A percentile compares a stretch with the other conserved stretches of the same genome.
These are phyloP conservation scores for Umbelopsis isabellina DNA, from an alignment of 192 early-diverging fungal genomes.

Conservation along the genomic window DNA sequence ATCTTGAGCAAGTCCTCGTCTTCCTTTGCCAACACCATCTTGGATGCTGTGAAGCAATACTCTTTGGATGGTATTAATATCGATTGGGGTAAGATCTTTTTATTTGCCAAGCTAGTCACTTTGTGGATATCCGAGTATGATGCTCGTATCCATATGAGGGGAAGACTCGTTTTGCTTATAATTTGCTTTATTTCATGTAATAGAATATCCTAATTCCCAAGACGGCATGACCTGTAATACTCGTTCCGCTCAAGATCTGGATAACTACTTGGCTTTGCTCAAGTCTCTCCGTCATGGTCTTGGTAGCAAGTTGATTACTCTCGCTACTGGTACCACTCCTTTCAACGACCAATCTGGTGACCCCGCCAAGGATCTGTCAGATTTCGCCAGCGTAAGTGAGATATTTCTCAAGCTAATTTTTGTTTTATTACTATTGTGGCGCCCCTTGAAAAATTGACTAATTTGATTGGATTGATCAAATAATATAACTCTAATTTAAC, in stretches of 20 bases:
- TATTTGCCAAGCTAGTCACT: not conserved
- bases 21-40: constrained; percentile 42
- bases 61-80: constrained; percentile 65
- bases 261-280: constrained; percentile 57
- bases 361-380: constrained; percentile 47
- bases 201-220: constrained; percentile 51
- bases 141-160: constrained; percentile 3
- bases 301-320: constrained; percentile 48
- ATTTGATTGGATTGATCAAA: too few relatives aligned
- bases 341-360: constrained; percentile 48
- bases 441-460: not conserved
- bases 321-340: constrained; percentile 54
- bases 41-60: constrained; percentile 43
- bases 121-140: too few relatives aligned
- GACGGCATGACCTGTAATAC: constrained; percentile 25
- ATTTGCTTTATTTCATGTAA: not conserved
- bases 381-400: constrained; percentile 48
- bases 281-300: constrained; percentile 45
- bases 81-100: constrained; percentile 47
- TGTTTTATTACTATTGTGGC: too few relatives aligned
- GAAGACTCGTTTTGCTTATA: not conserved
- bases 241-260: constrained; percentile 40
- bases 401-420: too few relatives aligned
- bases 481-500: constrained; percentile 48
- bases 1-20: constrained; percentile 38